A percentile compares a stretch with the other conserved stretches of the same genome.
These are phyloP conservation scores for Penicillium sclerotigenum DNA, from an alignment of 2,329 filamentous ascomycete genomes.

Conservation along the genomic window DNA sequence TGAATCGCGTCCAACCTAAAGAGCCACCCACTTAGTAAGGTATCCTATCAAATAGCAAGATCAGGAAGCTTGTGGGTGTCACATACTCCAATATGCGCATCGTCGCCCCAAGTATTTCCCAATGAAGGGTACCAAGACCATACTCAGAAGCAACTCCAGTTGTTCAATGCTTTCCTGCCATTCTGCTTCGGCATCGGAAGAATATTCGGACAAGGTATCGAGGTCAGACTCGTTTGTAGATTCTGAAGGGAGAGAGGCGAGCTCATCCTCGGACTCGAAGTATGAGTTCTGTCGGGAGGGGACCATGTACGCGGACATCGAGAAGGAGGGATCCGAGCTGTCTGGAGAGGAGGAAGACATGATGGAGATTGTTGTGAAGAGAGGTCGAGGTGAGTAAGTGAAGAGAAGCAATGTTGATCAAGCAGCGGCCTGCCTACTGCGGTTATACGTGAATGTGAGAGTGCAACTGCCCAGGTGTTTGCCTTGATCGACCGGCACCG, in stretches of 20 bases:
- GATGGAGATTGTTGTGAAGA: constrained; percentile 6
- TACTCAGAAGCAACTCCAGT: constrained; percentile 84
- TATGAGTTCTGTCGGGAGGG: constrained; percentile 31
- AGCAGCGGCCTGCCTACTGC: constrained; percentile 41
- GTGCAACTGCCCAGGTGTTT: constrained; percentile 9
- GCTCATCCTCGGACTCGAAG: constrained; percentile 37
- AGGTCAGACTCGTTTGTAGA: constrained; percentile 39
- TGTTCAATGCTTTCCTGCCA: constrained; percentile 95
- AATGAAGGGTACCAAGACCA: constrained; percentile 89
- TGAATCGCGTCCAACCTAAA: constrained; percentile 84
- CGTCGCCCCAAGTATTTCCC: constrained; percentile 94
- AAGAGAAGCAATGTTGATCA: constrained; percentile 14
- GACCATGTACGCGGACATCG: constrained; percentile 41
- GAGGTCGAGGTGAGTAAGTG: constrained; percentile 5
- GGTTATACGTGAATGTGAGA: constrained; percentile 15
- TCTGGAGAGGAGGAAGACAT: constrained; percentile 33
- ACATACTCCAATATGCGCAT: constrained; percentile 89
- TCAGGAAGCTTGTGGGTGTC: not conserved
- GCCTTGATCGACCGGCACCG: constrained; percentile 14
- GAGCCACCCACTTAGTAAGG: constrained; percentile 5
- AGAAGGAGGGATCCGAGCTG: constrained; percentile 35
- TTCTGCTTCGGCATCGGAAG: constrained; percentile 86
- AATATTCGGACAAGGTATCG: constrained; percentile 50
- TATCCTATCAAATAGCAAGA: not conserved
- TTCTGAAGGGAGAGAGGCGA: constrained; percentile 45